phyloP scores from a whole-genome alignment of 2,329 filamentous ascomycete species.

The Bipolaris victoriae region DNA sequence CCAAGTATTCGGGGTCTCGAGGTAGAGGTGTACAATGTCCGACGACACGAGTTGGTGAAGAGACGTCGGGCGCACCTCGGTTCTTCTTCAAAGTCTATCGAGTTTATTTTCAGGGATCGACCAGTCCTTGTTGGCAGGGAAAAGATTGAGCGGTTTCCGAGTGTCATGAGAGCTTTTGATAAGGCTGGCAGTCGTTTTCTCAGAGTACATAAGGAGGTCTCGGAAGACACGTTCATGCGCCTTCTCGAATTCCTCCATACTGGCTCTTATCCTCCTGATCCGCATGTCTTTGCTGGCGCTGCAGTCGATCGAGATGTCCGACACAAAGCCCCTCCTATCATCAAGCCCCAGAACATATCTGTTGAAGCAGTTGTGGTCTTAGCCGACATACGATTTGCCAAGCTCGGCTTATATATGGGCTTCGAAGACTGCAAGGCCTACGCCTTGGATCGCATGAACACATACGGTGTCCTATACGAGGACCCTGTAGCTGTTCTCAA shows the following conservation, averaged over 20 bases:
- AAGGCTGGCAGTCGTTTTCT: conserved; percentile 36
- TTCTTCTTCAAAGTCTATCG: conserved; percentile 44
- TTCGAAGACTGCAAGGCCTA: conserved; percentile 48
- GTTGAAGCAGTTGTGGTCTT: conserved; percentile 26
- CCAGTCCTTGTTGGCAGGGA: conserved; percentile 40
- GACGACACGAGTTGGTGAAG: conserved; percentile 34
- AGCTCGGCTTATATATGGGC: conserved; percentile 41
- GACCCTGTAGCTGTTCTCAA: conserved; percentile 46
- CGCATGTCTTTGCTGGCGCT: conserved; percentile 6
- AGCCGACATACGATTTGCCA: conserved; percentile 38
- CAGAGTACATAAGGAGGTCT: conserved; percentile 37
- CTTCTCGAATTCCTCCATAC: conserved; percentile 44
- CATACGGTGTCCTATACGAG: conserved; percentile 39
- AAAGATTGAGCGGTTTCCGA: conserved; percentile 37
- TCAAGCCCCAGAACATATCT: conserved; percentile 18
- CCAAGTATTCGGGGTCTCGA: conserved; percentile 18
- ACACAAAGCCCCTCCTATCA: conserved; percentile 31
- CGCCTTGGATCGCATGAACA: conserved; percentile 44
- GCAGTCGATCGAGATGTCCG: conserved; percentile 12
- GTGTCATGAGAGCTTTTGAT: conserved; percentile 40
- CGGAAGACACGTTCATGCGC: conserved; percentile 38
- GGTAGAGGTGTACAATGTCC: conserved; percentile 42
- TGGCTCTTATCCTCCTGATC: conserved; percentile 32
- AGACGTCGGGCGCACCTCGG: conserved; percentile 35
- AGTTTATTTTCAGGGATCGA: conserved; percentile 47